Base-by-base conservation (phyloP, 225 moss, liverwort and hornwort genomes). In the Asterella californica region DNA sequence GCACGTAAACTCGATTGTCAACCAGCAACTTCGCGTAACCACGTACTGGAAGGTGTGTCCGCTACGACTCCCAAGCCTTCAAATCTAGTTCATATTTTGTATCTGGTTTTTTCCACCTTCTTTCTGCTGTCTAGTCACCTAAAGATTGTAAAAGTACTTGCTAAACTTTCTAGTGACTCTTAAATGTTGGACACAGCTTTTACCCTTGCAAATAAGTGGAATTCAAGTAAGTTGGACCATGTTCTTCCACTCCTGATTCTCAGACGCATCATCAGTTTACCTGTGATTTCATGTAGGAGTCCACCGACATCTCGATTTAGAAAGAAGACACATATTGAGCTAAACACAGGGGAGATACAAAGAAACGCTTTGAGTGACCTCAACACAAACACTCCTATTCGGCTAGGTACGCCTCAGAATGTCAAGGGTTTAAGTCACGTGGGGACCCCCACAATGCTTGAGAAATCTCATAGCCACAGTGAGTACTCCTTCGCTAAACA, bases 321-420 rank as follows among this genome's bases (percentile, higher is more conserved):
- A 33, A 88, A 88, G 81, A 88, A 88, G 81, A 81, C 67, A 18
- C 82, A 84, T 65, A 74, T 54, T 25, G 19, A 74, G 61, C 5
- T 27, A 36, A 76, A 80, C 33, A n/a, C 18, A 15, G 74, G 62
- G 27, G 61, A 60, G 24, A 27, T 75, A 57, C 82, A 79, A 47
- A 83, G 84, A 75, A 83, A 80, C 36, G 80, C 81, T 2, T 70
- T 88, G 38, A 85, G 75, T 50, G 85, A 85, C 48, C 11, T 88
- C 2, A 83, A 81, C 21, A 1, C 70, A 3, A 88, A 84, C 78
- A 55, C 4, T 10, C 18, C 27, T 47, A 70, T 17, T 47, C 10
- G 29, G 36, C 48, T 50, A 6, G 47, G 30, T 32, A 68, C 33
- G 67, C 76, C 76, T 29, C 47, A 60, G 68, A 78, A 79, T 14